These are phyloP conservation scores for Peniophora sp. DNA, from an alignment of 1,284 basidiomycete genomes.

Conservation along the genomic window DNA sequence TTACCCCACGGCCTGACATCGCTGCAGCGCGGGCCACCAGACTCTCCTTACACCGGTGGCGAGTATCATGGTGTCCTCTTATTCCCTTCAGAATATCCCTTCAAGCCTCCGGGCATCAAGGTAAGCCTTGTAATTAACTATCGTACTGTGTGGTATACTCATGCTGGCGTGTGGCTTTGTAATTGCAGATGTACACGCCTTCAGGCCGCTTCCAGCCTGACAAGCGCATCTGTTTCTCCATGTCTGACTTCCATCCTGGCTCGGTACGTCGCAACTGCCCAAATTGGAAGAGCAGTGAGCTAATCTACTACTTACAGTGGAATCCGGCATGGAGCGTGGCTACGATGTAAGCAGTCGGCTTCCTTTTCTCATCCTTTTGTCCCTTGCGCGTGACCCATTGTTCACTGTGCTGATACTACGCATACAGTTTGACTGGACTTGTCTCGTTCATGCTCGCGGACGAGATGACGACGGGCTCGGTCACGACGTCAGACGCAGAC, in stretches of 20 bases:
- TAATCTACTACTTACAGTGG: conserved; percentile 43
- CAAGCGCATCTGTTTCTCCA: conserved; percentile 93
- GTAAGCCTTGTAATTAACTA: conserved; percentile 26
- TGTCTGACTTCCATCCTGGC: conserved; percentile 92
- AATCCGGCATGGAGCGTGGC: conserved; percentile 92
- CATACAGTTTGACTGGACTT: conserved; percentile 80
- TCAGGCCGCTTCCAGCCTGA: conserved; percentile 90
- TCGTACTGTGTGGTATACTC: not conserved
- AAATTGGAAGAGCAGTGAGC: not conserved
- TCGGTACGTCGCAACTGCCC: conserved; percentile 47
- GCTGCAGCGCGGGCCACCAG: conserved; percentile 80
- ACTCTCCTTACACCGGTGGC: conserved; percentile 87
- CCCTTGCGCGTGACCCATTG: conserved; percentile 3
- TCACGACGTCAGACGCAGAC: conserved; percentile 74
- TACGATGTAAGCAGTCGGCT: conserved; percentile 66
- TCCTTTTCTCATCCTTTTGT: conserved; percentile 2
- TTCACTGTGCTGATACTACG: conserved; percentile 3
- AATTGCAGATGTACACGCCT: conserved; percentile 79
- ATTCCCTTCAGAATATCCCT: conserved; percentile 90
- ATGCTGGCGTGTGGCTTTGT: conserved; percentile 6
- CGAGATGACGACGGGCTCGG: conserved; percentile 93
- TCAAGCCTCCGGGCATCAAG: conserved; percentile 95
- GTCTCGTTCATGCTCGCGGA: conserved; percentile 95
- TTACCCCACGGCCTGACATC: conserved; percentile 6
- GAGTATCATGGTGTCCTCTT: conserved; percentile 89